These are phyloP conservation scores for Aspergillaceae sp. DNA, from an alignment of 2,329 filamentous ascomycete species.

Conservation along the genomic window DNA sequence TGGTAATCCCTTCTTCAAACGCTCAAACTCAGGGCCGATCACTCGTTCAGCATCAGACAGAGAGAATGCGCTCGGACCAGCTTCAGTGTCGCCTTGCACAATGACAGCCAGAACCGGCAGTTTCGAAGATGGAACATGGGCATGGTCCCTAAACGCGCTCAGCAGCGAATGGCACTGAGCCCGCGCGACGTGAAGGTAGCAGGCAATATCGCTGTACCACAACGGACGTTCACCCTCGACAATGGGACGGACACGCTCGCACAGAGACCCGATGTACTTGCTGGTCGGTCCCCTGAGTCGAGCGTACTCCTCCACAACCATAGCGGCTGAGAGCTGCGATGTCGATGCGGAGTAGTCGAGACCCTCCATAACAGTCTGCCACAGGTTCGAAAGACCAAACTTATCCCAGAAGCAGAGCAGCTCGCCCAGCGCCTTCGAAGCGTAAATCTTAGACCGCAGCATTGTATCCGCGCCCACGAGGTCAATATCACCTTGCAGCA, in stretches of 20 bases:
- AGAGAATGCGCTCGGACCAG: slow-evolving; percentile 87
- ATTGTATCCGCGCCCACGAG: slow-evolving; percentile 83
- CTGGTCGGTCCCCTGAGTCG: slow-evolving; percentile 38
- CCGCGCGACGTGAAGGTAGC: slow-evolving; percentile 78
- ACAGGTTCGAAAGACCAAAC: slow-evolving; percentile 41
- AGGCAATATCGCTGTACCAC: slow-evolving; percentile 83
- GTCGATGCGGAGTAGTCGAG: slow-evolving; percentile 70
- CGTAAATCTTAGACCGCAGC: slow-evolving; percentile 79
- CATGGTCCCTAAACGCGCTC: slow-evolving; percentile 84
- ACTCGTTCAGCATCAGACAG: slow-evolving; percentile 81
- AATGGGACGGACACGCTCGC: slow-evolving; percentile 59
- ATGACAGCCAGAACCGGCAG: slow-evolving; percentile 78
- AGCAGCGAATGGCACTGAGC: slow-evolving; percentile 86
- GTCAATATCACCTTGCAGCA: slow-evolving; percentile 95
- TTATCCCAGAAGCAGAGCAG: slow-evolving; percentile 70
- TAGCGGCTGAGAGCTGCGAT: slow-evolving; percentile 72
- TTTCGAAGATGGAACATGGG: slow-evolving; percentile 65
- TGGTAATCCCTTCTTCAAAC: slow-evolving; percentile 77
- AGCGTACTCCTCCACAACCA: slow-evolving; percentile 83
- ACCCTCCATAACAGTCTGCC: slow-evolving; percentile 60
- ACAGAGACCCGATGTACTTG: slow-evolving; percentile 33
- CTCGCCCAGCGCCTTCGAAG: slow-evolving; percentile 76
- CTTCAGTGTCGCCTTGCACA: slow-evolving; percentile 86
- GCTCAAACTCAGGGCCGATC: slow-evolving; percentile 74
- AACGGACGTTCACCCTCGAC: slow-evolving; percentile 72